Percentiles rank a stretch among this genome's conserved stretches.
Evolutionary conservation across 768 basidiomycete species (phyloP).

Genomic region (Termitomyces sp.): DNA sequence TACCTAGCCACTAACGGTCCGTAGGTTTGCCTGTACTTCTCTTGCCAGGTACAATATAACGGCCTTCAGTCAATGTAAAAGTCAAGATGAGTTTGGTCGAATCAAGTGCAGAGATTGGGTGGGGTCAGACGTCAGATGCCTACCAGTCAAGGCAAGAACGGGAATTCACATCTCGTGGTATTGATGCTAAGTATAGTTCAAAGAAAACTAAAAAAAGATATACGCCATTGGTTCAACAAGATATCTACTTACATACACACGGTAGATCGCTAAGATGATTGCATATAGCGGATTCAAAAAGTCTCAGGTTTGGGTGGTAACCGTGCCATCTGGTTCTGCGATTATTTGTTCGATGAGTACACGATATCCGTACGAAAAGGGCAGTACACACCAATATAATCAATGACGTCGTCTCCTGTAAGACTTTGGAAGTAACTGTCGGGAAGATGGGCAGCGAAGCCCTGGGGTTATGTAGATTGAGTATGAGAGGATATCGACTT

Average conservation of each 20-base stretch:
- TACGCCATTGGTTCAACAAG: not conserved
- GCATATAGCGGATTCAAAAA: not conserved
- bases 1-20: not conserved
- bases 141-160: not conserved
- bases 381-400: slow-evolving; percentile 38
- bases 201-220: not conserved
- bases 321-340: slow-evolving; percentile 36
- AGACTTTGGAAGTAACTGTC: slow-evolving; percentile 25
- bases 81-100: not conserved
- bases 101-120: not conserved
- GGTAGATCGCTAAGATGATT: not conserved
- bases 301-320: slow-evolving; percentile 18
- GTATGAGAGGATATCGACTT: not conserved
- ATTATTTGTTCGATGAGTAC: not conserved
- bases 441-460: slow-evolving; percentile 24
- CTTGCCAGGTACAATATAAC: not conserved
- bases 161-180: not conserved
- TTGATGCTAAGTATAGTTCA: too few relatives aligned
- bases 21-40: not conserved
- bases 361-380: not conserved
- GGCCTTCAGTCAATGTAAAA: not conserved
- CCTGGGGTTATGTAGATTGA: slow-evolving; percentile 11
- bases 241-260: not conserved
- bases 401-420: slow-evolving; percentile 25
- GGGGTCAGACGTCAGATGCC: not conserved